Evolutionary conservation across 2,329 filamentous ascomycete species (phyloP), one percentile per base, ranked within the genome.

Genomic region (Stemphylium vesicarium): DNA sequence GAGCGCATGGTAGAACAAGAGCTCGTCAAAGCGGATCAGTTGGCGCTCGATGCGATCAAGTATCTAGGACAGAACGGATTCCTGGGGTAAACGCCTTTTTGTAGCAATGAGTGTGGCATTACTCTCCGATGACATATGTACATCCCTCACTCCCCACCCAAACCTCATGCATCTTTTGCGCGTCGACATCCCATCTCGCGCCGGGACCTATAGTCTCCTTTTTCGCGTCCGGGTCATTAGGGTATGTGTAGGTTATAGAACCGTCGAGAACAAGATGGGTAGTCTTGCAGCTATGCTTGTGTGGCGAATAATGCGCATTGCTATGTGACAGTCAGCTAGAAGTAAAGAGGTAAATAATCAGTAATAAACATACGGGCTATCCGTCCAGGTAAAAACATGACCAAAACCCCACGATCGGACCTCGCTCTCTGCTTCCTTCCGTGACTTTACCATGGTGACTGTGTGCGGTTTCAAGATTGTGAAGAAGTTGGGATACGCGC

Each of bases 381-480:
- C 89, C 7, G 82, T 86, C 88, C 88, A 91, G 2, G 87, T 90
- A 60, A 90, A 90, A 67, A 90, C 87, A 44, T 86, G 80, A 2
- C 72, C 63, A 69, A 91, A 92, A 1, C 88, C 88, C 88, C 88
- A 91, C 1, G 83, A 84, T 32, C 80, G 80, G 22, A 91, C 88
- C 66, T 89, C 78, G 44, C 78, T 75, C 71, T 91, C 88, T 33
- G 79, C 78, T 36, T 84, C 79, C 54, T 69, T 73, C 50, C 75
- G 79, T 29, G 79, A 77, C 63, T 78, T 80, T 6, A 63, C 31
- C 72, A 76, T 77, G 12, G 18, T 16, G 33, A 24, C 11, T 36
- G 40, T 51, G 4, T 39, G n/a, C 13, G 2, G 9, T n/a, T 22
- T 32, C 11, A 16, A 15, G 16, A 35, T 3, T 3, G n/a, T 22